These are phyloP conservation scores for Calocybe indica DNA, from an alignment of 768 basidiomycete species.

Conservation along the genomic window DNA sequence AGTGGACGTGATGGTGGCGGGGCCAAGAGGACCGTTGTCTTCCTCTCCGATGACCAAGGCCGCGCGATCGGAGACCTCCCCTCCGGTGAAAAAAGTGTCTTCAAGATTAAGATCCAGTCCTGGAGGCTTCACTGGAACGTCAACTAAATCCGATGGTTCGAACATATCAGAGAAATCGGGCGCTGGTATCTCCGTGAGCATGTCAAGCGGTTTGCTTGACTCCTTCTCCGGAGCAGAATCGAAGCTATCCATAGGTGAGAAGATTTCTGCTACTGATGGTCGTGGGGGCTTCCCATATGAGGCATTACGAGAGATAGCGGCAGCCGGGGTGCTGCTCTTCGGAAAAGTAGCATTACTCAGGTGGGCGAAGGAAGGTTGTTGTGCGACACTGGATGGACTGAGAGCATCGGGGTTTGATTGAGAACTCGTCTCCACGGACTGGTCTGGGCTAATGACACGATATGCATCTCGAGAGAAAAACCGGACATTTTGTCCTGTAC, in stretches of 20 bases:
- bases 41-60: slow-evolving; percentile 24
- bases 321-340: slow-evolving; percentile 19
- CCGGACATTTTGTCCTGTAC: slow-evolving; percentile 73
- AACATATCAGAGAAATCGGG: slow-evolving; percentile 48
- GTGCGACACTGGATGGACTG: slow-evolving; percentile 15
- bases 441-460: slow-evolving; percentile 60
- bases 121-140: slow-evolving; percentile 43
- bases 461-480: slow-evolving; percentile 71
- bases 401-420: slow-evolving; percentile 22
- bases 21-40: slow-evolving; percentile 11
- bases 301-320: slow-evolving; percentile 23
- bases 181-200: slow-evolving; percentile 33
- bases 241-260: slow-evolving; percentile 31
- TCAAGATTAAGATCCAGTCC: slow-evolving; percentile 35
- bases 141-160: slow-evolving; percentile 51
- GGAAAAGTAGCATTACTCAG: slow-evolving; percentile 20
- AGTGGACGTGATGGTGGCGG: slow-evolving; percentile 34
- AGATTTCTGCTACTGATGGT: slow-evolving; percentile 45
- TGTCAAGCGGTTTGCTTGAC: slow-evolving; percentile 19
- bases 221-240: background rate
- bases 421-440: slow-evolving; percentile 40
- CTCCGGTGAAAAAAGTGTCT: slow-evolving; percentile 27
- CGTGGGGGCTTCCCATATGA: slow-evolving; percentile 30
- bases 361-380: slow-evolving; percentile 22
- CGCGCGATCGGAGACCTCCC: slow-evolving; percentile 1